Evolutionary conservation across 2,329 filamentous ascomycete genomes (phyloP), one percentile per base, ranked within the genome.

Genomic region (Diaporthe sp.): DNA sequence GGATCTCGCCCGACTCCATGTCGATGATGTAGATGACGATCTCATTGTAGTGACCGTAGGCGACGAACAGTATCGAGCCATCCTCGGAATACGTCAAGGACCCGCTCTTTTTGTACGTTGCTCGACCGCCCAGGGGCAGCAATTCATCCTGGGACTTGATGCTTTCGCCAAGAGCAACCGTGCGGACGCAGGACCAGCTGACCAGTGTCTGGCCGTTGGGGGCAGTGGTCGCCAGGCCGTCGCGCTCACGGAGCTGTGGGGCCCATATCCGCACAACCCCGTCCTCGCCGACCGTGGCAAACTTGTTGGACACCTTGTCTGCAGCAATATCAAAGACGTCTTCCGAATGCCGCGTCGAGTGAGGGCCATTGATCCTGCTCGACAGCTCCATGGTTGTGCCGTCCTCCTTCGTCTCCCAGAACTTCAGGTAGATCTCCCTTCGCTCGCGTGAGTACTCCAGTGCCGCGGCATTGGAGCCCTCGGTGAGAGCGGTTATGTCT

Each of bases 221-320:
- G 72, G 89, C 91, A 77, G 90, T 92, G 31, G 92, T 87, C 12
- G 90, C 87, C 53, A 94, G 85, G 5, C 94, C 94, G 79, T 94
- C 91, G 65, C 92, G 90, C 77, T 92, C 89, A 61, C 94, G 90
- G 8, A 90, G 88, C 82, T 91, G 94, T 15, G 94, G 92, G n/a
- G 90, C 90, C 97, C 97, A 99, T 65, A 97, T 87, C 53, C 94
- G 92, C 51, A 98, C 90, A 31, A 91, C 86, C 15, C 92, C 92
- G 82, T 99, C 96, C 73, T 93, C 91, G 49, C 96, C 97, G 53
- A 98, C 88, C 1, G 96, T 98, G 12, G 94, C 94, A 82, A 98
- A 98, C 62, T 93, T 92, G 67, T 90, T 86, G 10, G 89, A 89
- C 4, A 86, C 88, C 4, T 94, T 94, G 77, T 96, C 92, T 22